Conservation (phyloP, 306 rosid genomes). For the Dicorynia guianensis region DNA sequence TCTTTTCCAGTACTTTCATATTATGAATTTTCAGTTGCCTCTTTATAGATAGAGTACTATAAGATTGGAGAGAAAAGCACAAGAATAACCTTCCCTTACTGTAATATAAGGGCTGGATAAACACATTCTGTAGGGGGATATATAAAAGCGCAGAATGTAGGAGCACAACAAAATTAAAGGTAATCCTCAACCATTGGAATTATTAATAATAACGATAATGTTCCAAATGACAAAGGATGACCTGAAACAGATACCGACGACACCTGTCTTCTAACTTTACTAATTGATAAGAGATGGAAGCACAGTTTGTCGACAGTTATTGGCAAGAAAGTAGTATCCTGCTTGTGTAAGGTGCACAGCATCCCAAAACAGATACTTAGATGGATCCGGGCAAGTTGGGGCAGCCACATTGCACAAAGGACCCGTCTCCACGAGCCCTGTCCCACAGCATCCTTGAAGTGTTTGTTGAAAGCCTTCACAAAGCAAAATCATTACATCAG, state of each 20-base stretch:
- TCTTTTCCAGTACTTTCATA: not conserved
- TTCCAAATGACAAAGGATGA: too few relatives aligned
- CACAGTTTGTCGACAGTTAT: not conserved
- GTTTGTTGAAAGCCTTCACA: conserved; percentile 45
- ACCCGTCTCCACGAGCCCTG: conserved; percentile 55
- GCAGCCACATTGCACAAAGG: conserved; percentile 42
- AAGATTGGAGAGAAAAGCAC: not conserved
- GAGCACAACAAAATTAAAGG: too few relatives aligned
- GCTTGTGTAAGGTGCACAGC: conserved; percentile 51
- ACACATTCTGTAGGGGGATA: not conserved
- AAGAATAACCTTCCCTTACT: too few relatives aligned
- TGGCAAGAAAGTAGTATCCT: conserved; percentile 32
- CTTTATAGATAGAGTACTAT: not conserved
- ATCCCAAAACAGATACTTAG: conserved; percentile 59
- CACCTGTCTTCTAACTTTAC: too few relatives aligned
- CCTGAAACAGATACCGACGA: too few relatives aligned
- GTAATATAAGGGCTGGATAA: not conserved
- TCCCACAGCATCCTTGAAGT: conserved; percentile 60
- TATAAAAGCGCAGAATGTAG: not conserved
- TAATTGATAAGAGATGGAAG: conserved; percentile 39
- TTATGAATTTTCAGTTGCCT: not conserved
- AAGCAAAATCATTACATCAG: not conserved
- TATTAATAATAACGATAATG: too few relatives aligned
- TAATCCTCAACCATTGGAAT: too few relatives aligned
- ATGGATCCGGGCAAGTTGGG: conserved; percentile 46